Base-by-base conservation (phyloP, 2,329 filamentous ascomycete species). In the Hypoxylon sp. region DNA sequence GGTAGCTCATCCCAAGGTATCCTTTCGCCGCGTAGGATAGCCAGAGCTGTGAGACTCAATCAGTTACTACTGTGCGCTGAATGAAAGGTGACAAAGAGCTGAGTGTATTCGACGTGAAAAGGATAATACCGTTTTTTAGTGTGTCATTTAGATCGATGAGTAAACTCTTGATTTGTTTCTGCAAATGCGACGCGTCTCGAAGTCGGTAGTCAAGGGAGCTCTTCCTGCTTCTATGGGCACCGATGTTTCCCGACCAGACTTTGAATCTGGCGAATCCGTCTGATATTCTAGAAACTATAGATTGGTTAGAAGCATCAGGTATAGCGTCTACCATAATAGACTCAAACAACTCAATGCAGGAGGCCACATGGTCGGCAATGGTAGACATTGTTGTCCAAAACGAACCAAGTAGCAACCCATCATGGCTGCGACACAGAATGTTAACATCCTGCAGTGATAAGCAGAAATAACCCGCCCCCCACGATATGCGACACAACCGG, bases 131-230 rank as follows among this genome's bases (percentile, higher is more conserved):
- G 27, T 27, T 48, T n/a, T 21, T 48, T 19, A 48, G 44, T 5
- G 44, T 27, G 24, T 48, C 24, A 6, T 27, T 48, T 3, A 48
- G 44, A 19, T 48, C 44, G 17, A 27, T 15, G 21, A 48, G 44
- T 15, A 48, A 48, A 19, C 15, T 48, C 21, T 48, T n/a, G 10
- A 48, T 19, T 48, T 48, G 44, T 48, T 27, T 48, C 19, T 48
- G 44, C 21, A 48, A 48, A 48, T 48, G 44, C 11, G 44, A 48
- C 6, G 44, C 44, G 6, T 48, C 44, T 48, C 44, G 44, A 27
- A 48, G 44, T 13, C 21, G 44, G 21, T 48, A 48, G 44, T 48
- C 44, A n/a, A 48, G 44, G 19, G 44, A 48, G 21, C 44, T 48
- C 19, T 48, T 48, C 24, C 44, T 8, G 6, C 19, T 48, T 48